Conservation (phyloP, 83 land plant species). For the Thuja plicata region DNA sequence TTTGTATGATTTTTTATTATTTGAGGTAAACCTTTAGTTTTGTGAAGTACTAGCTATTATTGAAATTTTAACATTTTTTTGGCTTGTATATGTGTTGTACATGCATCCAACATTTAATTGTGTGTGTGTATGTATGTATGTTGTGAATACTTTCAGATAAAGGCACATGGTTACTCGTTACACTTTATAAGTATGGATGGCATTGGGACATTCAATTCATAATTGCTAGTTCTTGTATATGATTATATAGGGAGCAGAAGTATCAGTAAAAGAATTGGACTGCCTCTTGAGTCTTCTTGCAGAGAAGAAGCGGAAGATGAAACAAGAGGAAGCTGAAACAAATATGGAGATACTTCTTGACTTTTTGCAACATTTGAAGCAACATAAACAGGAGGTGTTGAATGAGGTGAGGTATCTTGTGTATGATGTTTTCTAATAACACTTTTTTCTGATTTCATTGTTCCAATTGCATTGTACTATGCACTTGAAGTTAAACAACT, state of each 20-base stretch:
- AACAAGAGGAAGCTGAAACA: constrained; percentile 96
- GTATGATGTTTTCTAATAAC: neutral
- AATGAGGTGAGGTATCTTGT: constrained; percentile 58
- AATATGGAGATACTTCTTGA: constrained; percentile 94
- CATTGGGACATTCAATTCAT: neutral
- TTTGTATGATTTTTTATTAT: no score
- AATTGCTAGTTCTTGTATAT: constrained; percentile 3
- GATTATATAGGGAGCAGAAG: constrained; percentile 83
- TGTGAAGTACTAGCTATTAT: neutral
- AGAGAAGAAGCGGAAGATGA: constrained; percentile 92
- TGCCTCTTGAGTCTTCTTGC: constrained; percentile 65
- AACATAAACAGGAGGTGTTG: constrained; percentile 84
- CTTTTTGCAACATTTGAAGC: constrained; percentile 73
- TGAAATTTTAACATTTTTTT: neutral
- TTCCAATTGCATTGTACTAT: neutral
- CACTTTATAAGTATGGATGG: neutral
- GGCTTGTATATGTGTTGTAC: neutral
- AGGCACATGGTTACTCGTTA: neutral
- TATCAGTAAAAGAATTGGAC: constrained; percentile 91
- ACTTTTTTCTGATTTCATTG: neutral
- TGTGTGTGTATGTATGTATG: no score
- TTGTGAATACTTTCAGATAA: neutral
- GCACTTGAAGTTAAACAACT: neutral
- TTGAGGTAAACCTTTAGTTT: neutral
- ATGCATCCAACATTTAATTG: no score